Evolutionary conservation across 176 grass and related monocot genomes (phyloP).

Genomic region (Saccharum spontaneum): DNA sequence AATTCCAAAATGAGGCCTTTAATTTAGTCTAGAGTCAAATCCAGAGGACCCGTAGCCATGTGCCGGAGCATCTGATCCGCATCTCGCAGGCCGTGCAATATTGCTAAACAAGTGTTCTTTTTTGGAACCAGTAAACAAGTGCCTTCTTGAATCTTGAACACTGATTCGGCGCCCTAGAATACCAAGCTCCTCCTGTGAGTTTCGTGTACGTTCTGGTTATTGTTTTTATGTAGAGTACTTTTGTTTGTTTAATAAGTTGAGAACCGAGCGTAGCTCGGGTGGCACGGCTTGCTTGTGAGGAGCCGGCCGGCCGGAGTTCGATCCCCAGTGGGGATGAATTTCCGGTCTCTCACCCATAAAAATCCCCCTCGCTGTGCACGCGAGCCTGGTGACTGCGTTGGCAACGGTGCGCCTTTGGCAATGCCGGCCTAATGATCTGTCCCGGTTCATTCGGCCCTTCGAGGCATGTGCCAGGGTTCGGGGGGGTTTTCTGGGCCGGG

Average conservation of each 20-base stretch:
- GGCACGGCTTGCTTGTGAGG: too few species aligned
- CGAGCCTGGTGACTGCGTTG: too few species aligned
- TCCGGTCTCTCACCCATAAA: too few species aligned
- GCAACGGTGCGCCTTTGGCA: too few species aligned
- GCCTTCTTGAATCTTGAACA: slow-evolving; percentile 42
- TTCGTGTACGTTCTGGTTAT: slow-evolving; percentile 18
- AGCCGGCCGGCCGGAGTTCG: too few species aligned
- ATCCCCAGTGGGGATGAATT: too few species aligned
- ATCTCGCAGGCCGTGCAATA: slow-evolving; percentile 35
- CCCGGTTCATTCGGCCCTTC: too few species aligned
- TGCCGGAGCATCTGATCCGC: slow-evolving; percentile 51
- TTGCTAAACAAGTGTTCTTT: slow-evolving; percentile 44
- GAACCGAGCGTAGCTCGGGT: too few species aligned
- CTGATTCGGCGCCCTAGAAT: slow-evolving; percentile 35
- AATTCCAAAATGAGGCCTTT: slow-evolving; percentile 10
- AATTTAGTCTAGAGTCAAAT: slow-evolving; percentile 48
- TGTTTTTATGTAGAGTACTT: slow-evolving; percentile 11
- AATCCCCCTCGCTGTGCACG: too few species aligned
- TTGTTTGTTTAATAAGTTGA: slow-evolving; percentile 31
- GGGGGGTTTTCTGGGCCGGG: too few species aligned
- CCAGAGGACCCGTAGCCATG: slow-evolving; percentile 29
- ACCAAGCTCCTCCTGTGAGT: slow-evolving; percentile 29
- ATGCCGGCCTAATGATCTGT: too few species aligned
- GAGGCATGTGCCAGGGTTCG: too few species aligned
- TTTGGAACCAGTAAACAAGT: slow-evolving; percentile 50